Percentiles rank a stretch among this genome's conserved stretches.
Evolutionary conservation across 495 filamentous ascomycete genomes (phyloP).

Genomic region (Trichoderma orchidacearum): DNA sequence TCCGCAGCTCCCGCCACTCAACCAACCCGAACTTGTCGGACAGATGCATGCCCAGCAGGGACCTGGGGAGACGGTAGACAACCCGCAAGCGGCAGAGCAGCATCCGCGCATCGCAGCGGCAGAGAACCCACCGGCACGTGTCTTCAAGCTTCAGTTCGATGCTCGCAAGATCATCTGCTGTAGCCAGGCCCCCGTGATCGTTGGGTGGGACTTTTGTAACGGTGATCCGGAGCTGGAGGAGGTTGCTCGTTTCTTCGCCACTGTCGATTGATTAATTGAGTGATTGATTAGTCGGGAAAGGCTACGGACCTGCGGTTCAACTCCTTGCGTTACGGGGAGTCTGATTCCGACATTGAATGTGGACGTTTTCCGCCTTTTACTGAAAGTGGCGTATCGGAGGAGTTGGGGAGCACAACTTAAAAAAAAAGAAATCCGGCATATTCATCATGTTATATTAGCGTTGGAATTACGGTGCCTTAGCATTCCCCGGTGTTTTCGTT

Average conservation of each 20-base stretch:
- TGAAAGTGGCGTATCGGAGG: too few species aligned
- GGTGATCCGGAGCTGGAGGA: conserved; percentile 74
- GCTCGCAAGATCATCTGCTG: conserved; percentile 88
- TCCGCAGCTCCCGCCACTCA: background rate
- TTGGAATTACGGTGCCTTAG: too few species aligned
- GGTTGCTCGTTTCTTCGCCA: conserved; percentile 63
- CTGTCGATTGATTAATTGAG: conserved; percentile 23
- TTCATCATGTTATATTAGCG: too few species aligned
- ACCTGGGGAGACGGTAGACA: background rate
- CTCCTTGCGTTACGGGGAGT: too few species aligned
- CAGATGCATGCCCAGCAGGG: background rate
- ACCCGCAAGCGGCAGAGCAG: background rate
- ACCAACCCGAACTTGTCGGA: background rate
- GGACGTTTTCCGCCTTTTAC: too few species aligned
- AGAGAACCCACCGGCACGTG: conserved; percentile 44
- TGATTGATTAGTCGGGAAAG: too few species aligned
- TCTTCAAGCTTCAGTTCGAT: conserved; percentile 99
- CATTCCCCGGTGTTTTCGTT: too few species aligned
- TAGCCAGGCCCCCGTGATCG: conserved; percentile 76
- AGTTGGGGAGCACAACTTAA: too few species aligned
- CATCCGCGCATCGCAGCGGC: conserved; percentile 17
- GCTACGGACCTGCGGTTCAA: too few species aligned
- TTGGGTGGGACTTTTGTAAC: conserved; percentile 96
- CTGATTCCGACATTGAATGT: too few species aligned
- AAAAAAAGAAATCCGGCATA: too few species aligned